Evolutionary conservation across 441 rosid genomes (phyloP), one percentile per base, ranked within the genome.

Genomic region (Croton setiger): DNA sequence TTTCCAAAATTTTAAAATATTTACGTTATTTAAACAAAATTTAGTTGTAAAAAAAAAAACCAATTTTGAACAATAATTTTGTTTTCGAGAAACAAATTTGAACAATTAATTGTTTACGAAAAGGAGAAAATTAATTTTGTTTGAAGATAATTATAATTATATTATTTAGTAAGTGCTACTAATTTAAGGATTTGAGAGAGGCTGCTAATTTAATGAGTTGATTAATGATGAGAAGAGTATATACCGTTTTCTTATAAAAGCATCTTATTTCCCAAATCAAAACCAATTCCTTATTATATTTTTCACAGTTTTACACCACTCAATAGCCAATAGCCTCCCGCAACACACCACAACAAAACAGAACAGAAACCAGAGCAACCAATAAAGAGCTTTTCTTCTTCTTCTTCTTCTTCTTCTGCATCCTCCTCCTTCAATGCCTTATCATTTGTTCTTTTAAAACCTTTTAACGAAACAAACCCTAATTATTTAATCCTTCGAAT

Each of bases 281-380:
- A 65, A 33, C 7, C 20, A 47, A 10, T 12, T 45, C 2, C 2
- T 43, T 17, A 18, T 45, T n/a, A 3, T 45, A 6, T 15, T 7
- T 31, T n/a, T 0, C 15, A 43, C 71, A 58, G 18, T 48, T 59
- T 59, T 48, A n/a, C 64, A 2, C 72, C 63, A 45, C 65, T 49
- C 72, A 27, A 39, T 27, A 41, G 9, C 15, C 72, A 27, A 39
- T 27, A 41, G 9, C 15, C 5, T 7, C 10, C 10, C 11, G 3
- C 1, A 0, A 27, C 31, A 27, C 31, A 27, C 1, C 31, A 27
- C 31, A 27, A 27, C 31, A 2, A 1, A 27, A n/a, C 27, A 11
- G 7, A 12, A 52, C 6, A 48, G 33, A n/a, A 44, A 52, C 21
- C 15, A 58, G 43, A 59, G 44, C 49, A 35, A 52, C 70, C 27